Base-by-base conservation (phyloP, 768 basidiomycete genomes). In the Mycena rosella region DNA sequence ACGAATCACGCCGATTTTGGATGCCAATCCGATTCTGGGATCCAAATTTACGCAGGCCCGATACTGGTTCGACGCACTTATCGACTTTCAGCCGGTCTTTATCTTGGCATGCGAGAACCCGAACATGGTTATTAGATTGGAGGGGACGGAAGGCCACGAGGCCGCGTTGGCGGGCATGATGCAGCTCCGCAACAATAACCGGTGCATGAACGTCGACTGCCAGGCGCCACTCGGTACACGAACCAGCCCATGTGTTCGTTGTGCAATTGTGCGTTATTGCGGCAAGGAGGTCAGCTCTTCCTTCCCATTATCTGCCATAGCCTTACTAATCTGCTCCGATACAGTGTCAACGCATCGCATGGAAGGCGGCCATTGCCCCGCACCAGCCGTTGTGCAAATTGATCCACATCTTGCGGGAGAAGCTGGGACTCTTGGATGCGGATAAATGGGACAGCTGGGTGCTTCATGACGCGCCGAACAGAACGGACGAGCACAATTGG, bases 211-310 rank as follows among this genome's bases (percentile, higher is more conserved):
- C 18, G 38, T 40, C 13, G 13, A 42, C 14, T 56, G 54, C 26
- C 24, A 36, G 5, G 36, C 54, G 6, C 36, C 40, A 2, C 54
- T 42, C 7, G 54, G 54, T 1, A 42, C 54, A 15, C 13, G 27
- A 42, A 56, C 54, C 9, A 56, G 22, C 8, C 24, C 54, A 10
- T 56, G 54, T 20, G 34, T 38, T 1, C 22, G 36, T 27, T 56
- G 54, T 42, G 54, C 54, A 29, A 17, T 40, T 9, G 26, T 42
- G 26, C 36, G 54, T 18, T 56, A 56, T n/a, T 56, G 54, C 54
- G 13, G 54, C 7, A 56, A 29, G 17, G 8, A 24, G 54, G 54
- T 56, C 3, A n/a, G 51, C 22, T 13, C 36, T 26, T 40, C n/a
- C 24, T 29, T 27, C 27, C 32, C 36, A 15, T 56, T 22, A 14